Conservation (phyloP, 805 yeast genomes). For the Saturnispora kantuleensis region DNA sequence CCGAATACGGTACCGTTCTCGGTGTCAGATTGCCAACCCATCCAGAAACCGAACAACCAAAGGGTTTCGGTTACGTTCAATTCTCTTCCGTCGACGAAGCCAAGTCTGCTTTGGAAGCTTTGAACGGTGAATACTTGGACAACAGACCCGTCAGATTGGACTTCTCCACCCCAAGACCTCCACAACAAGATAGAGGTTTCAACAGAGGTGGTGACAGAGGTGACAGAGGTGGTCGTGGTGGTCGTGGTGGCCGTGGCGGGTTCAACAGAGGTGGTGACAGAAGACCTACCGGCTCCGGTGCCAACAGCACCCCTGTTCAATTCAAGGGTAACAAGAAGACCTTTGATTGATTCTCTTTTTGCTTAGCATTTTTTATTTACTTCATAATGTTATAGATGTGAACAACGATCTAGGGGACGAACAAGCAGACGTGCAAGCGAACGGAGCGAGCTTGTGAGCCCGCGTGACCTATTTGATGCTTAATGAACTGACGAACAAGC, state of each 20-base stretch:
- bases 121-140: conserved; percentile 81
- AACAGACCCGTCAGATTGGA: conserved; percentile 95
- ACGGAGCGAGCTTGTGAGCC: too few relatives aligned
- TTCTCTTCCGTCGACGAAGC: conserved; percentile 83
- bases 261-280: conserved; percentile 27
- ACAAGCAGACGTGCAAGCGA: too few relatives aligned
- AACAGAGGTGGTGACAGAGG: conserved; percentile 13
- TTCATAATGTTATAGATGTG: conserved; percentile 4
- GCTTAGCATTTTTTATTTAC: conserved; percentile 6
- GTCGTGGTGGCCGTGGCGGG: conserved; percentile 25
- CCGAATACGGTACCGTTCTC: conserved; percentile 69
- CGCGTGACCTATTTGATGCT: too few relatives aligned
- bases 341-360: conserved; percentile 42
- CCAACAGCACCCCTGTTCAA: conserved; percentile 54
- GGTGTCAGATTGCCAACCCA: conserved; percentile 95
- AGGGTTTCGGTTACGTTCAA: conserved; percentile 98
- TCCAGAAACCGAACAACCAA: conserved; percentile 97
- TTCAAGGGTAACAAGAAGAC: conserved; percentile 83
- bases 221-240: conserved; percentile 12
- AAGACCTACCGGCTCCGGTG: conserved; percentile 45
- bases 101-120: conserved; percentile 71
- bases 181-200: conserved; percentile 22
- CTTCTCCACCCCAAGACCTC: conserved; percentile 70
- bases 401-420: neutral
- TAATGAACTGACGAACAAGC: too few relatives aligned